Percentiles rank a stretch among this genome's conserved stretches.
Evolutionary conservation across 306 rosid genomes (phyloP).

Genomic region (Dryas octopetala): DNA sequence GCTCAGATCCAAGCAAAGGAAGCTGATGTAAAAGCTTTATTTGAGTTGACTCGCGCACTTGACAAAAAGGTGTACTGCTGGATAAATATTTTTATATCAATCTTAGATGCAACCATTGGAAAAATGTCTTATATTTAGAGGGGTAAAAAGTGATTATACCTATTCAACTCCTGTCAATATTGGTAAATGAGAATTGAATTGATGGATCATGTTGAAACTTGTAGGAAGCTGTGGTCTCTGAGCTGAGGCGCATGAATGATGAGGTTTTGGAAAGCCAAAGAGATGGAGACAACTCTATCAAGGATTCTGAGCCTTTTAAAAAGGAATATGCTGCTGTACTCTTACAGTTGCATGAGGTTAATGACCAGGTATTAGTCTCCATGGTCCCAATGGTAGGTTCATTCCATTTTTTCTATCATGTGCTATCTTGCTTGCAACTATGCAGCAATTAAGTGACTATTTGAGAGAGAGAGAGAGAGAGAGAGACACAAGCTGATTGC

Average conservation of each 20-base stretch:
- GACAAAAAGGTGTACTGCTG: slow-evolving; percentile 69
- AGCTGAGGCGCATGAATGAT: slow-evolving; percentile 78
- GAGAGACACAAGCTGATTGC: slow-evolving; percentile 18
- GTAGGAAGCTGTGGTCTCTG: slow-evolving; percentile 78
- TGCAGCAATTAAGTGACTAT: slow-evolving; percentile 24
- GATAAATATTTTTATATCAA: slow-evolving; percentile 8
- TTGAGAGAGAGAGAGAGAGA: slow-evolving; percentile 9
- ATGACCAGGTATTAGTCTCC: slow-evolving; percentile 64
- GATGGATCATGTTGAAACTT: slow-evolving; percentile 38
- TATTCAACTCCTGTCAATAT: slow-evolving; percentile 13
- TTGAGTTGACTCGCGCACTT: slow-evolving; percentile 72
- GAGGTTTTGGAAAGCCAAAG: slow-evolving; percentile 65
- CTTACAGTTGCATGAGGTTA: slow-evolving; percentile 73
- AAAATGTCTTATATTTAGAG: neutral
- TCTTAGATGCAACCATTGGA: slow-evolving; percentile 1
- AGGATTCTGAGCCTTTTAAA: slow-evolving; percentile 74
- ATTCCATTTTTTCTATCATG: slow-evolving; percentile 11
- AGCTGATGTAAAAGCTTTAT: slow-evolving; percentile 74
- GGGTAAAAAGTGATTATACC: neutral
- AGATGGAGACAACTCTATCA: slow-evolving; percentile 56
- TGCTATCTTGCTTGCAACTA: neutral
- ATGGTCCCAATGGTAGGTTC: slow-evolving; percentile 22
- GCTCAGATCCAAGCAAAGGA: slow-evolving; percentile 64
- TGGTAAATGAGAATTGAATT: slow-evolving; percentile 26
- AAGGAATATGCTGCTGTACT: slow-evolving; percentile 84